A percentile compares a stretch with the other conserved stretches of the same genome.
Evolutionary conservation across 208 protist genomes (phyloP).

Genomic region (Porcisia deanei): DNA sequence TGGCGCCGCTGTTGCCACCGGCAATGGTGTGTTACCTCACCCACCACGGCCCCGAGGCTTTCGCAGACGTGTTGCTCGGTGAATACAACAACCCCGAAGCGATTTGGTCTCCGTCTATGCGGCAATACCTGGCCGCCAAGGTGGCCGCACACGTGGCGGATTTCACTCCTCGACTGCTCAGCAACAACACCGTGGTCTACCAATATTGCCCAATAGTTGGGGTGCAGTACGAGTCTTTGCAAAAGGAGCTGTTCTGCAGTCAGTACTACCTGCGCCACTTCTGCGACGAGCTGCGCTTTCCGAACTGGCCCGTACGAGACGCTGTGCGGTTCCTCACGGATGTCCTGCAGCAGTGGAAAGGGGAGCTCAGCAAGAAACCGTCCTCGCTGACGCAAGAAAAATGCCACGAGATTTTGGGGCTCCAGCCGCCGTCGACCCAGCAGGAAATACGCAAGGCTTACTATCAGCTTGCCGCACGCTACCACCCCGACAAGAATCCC

Average conservation of each 20-base stretch:
- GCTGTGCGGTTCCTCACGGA: constrained; percentile 86
- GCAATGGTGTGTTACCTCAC: constrained; percentile 95
- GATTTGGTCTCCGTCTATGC: constrained; percentile 95
- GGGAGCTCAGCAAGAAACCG: constrained; percentile 89
- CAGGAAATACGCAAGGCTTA: constrained; percentile 93
- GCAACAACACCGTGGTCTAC: constrained; percentile 89
- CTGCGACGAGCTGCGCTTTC: constrained; percentile 89
- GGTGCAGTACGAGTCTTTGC: constrained; percentile 86
- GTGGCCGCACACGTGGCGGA: constrained; percentile 92
- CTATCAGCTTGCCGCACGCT: constrained; percentile 90
- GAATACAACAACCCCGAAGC: constrained; percentile 95
- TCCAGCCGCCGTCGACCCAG: constrained; percentile 35
- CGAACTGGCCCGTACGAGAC: constrained; percentile 93
- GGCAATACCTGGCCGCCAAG: constrained; percentile 86
- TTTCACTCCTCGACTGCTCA: constrained; percentile 91
- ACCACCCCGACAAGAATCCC: constrained; percentile 97
- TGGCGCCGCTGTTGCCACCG: constrained; percentile 87
- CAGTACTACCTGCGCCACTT: constrained; percentile 95
- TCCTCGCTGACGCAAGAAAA: constrained; percentile 58
- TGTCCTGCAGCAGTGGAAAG: constrained; percentile 81
- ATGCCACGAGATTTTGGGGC: constrained; percentile 75
- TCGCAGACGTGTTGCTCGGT: constrained; percentile 92
- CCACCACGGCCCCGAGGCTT: constrained; percentile 91
- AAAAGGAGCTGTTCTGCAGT: constrained; percentile 94
- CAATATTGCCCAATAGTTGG: constrained; percentile 93